Percentiles rank a stretch among this genome's conserved stretches.
Conservation (phyloP, 495 filamentous ascomycete species). For the Podospora appendiculata region DNA sequence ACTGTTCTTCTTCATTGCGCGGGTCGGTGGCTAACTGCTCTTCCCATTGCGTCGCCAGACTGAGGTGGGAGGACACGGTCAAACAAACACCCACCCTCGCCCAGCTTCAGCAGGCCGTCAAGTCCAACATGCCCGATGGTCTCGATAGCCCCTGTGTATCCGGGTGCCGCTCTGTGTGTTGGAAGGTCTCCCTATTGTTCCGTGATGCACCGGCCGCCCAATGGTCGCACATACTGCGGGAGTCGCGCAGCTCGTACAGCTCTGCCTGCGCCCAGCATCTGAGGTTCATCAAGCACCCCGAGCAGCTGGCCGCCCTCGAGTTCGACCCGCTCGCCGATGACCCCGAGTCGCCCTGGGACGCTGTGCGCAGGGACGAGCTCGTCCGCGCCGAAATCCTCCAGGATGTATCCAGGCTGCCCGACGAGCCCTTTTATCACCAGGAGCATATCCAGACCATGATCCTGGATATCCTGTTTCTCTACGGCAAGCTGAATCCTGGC, state of each 20-base stretch:
- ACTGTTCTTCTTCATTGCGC: background rate
- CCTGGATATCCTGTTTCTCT: constrained; percentile 84
- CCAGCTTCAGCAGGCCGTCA: constrained; percentile 61
- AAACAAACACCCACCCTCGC: constrained; percentile 49
- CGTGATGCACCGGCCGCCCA: constrained; percentile 54
- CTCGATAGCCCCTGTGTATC: constrained; percentile 54
- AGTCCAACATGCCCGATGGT: constrained; percentile 44
- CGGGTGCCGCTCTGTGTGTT: constrained; percentile 81
- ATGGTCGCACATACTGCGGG: constrained; percentile 60
- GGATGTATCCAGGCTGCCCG: constrained; percentile 89
- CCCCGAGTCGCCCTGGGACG: constrained; percentile 82
- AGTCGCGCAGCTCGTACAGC: constrained; percentile 66
- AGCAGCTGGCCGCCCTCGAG: constrained; percentile 59
- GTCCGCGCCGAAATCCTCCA: constrained; percentile 87
- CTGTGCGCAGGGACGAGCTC: constrained; percentile 72
- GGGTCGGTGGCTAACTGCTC: constrained; percentile 6
- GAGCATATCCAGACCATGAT: constrained; percentile 72
- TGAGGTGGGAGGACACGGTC: constrained; percentile 60
- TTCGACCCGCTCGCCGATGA: constrained; percentile 84
- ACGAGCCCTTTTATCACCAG: constrained; percentile 83
- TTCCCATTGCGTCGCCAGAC: constrained; percentile 16
- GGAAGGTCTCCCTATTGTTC: constrained; percentile 88
- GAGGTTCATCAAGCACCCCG: constrained; percentile 71
- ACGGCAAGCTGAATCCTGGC: constrained; percentile 85
- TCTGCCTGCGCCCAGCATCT: constrained; percentile 67